phyloP scores from a whole-genome alignment of 129 eudicot species.

The Artemisia annua region DNA sequence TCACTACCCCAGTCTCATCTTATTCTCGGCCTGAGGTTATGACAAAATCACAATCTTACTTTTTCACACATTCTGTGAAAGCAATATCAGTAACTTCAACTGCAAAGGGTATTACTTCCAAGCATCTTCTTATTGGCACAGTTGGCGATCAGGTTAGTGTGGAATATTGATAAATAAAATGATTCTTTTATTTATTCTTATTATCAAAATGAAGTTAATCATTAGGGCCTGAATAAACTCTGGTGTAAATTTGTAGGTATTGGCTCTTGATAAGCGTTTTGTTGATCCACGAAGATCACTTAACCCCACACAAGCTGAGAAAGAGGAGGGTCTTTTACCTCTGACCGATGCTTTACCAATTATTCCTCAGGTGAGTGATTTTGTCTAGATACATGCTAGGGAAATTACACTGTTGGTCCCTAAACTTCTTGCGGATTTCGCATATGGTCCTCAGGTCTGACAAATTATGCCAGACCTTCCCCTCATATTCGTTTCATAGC shows the following conservation, averaged over 20 bases:
- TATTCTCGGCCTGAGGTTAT: constrained; percentile 91
- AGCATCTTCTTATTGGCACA: constrained; percentile 92
- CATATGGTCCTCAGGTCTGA: too few relatives aligned
- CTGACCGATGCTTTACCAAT: constrained; percentile 92
- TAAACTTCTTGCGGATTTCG: too few relatives aligned
- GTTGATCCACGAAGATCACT: constrained; percentile 88
- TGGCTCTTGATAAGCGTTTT: constrained; percentile 98
- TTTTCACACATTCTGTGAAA: constrained; percentile 86
- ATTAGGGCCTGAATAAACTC: neutral
- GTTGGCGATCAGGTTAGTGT: constrained; percentile 90
- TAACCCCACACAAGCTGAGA: constrained; percentile 92
- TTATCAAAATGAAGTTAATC: too few relatives aligned
- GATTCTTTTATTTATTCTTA: neutral
- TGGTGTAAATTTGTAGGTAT: constrained; percentile 48
- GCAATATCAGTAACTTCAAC: constrained; percentile 85
- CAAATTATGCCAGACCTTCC: too few relatives aligned
- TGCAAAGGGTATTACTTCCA: constrained; percentile 90
- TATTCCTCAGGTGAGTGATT: constrained; percentile 87
- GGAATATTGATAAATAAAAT: neutral
- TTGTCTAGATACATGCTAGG: too few relatives aligned
- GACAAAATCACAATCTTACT: constrained; percentile 88
- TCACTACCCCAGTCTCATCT: constrained; percentile 85
- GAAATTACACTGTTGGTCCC: too few relatives aligned
- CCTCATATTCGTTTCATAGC: too few relatives aligned
- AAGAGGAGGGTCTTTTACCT: constrained; percentile 97